Percentiles rank a stretch among this genome's conserved stretches.
These are phyloP conservation scores for Caryopteris hybrid DNA, from an alignment of 305 asterid genomes.

Conservation along the genomic window DNA sequence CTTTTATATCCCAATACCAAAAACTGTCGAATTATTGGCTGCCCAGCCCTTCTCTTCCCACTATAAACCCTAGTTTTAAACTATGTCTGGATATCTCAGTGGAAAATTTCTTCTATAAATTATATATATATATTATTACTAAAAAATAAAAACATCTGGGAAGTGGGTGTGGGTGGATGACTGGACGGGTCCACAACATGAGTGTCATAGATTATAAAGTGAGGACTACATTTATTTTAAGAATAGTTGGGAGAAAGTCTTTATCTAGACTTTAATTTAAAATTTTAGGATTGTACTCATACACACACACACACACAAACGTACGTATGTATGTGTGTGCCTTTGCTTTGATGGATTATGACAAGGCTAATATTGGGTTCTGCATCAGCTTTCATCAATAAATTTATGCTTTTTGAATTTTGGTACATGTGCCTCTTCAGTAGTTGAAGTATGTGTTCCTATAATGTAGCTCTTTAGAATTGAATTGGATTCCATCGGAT, in stretches of 20 bases:
- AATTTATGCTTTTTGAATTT: no score
- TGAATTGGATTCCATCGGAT: no score
- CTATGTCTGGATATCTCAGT: constrained; percentile 1
- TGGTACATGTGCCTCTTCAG: no score
- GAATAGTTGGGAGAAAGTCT: neutral
- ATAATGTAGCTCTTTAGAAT: no score
- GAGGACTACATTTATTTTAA: neutral
- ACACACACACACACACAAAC: no score
- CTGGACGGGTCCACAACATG: neutral
- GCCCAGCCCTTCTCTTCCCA: neutral
- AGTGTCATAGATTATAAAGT: neutral
- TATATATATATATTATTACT: no score
- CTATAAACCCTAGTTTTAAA: neutral
- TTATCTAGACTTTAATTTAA: neutral
- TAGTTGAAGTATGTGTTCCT: no score
- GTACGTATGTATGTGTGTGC: no score
- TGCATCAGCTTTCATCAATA: neutral
- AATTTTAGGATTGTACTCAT: no score
- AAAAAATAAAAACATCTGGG: no score
- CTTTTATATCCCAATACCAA: no score
- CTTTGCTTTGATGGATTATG: neutral
- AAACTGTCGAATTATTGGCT: neutral
- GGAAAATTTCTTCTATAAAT: constrained; percentile 4
- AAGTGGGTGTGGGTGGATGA: neutral
- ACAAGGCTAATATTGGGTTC: neutral